These are phyloP conservation scores for Yamadazyma trypodendri DNA, from an alignment of 1,139 yeast genomes.

Conservation along the genomic window DNA sequence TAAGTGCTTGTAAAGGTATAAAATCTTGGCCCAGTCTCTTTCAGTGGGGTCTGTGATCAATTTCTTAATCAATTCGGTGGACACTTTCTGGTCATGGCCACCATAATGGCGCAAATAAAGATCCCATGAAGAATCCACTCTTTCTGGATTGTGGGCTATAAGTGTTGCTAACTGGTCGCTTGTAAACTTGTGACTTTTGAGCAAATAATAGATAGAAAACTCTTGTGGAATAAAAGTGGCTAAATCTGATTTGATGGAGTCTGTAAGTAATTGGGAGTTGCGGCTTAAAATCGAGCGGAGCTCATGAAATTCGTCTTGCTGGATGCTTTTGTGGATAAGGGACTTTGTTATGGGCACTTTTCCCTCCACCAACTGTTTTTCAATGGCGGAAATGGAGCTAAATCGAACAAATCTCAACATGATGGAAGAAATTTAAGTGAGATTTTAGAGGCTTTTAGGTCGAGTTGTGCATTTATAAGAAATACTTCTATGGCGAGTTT, in stretches of 20 bases:
- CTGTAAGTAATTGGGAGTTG: conserved; percentile 11
- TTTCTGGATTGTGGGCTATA: conserved; percentile 38
- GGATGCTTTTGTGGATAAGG: conserved; percentile 11
- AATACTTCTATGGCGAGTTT: too few species aligned
- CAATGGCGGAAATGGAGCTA: conserved; percentile 13
- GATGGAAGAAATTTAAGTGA: too few species aligned
- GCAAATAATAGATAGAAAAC: conserved; percentile 33
- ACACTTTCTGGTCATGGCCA: conserved; percentile 8
- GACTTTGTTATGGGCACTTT: conserved; percentile 11
- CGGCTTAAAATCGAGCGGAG: conserved; percentile 10
- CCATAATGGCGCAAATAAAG: conserved; percentile 25
- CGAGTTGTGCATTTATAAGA: too few species aligned
- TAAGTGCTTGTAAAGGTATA: conserved; percentile 9
- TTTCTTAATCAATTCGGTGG: conserved; percentile 8
- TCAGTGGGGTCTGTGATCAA: conserved; percentile 8
- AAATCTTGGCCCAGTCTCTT: conserved; percentile 14
- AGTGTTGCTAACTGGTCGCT: conserved; percentile 23
- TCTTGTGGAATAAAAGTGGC: conserved; percentile 17
- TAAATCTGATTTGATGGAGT: conserved; percentile 10
- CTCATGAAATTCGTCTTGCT: conserved; percentile 13
- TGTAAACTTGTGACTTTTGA: conserved; percentile 20
- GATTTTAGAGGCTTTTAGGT: too few species aligned
- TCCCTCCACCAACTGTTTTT: conserved; percentile 9
- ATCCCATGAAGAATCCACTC: conserved; percentile 38
- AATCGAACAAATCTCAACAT: conserved; percentile 15